Evolutionary conservation across 345 rosid species (phyloP).

Genomic region (Salix koriyanagi): DNA sequence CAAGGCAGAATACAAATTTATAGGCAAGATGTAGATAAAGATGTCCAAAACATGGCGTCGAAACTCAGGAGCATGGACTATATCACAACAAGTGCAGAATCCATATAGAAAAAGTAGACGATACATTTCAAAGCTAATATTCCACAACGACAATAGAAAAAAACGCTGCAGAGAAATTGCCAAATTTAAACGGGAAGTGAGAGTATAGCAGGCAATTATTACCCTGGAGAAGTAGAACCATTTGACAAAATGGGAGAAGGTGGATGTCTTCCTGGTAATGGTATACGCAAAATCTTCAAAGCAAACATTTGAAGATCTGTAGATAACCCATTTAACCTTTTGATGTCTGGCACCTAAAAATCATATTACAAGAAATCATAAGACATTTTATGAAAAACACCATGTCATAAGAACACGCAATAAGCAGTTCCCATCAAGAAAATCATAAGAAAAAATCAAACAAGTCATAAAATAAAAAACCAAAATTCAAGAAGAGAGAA

Average conservation of each 20-base stretch:
- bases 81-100: not conserved
- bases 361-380: not conserved
- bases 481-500: not conserved
- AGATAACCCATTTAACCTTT: slow-evolving; percentile 69
- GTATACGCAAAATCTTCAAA: slow-evolving; percentile 63
- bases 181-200: not conserved
- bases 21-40: not conserved
- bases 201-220: not conserved
- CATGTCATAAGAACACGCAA: not conserved
- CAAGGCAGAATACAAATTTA: not conserved
- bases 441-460: not conserved
- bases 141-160: not conserved
- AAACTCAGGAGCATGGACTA: not conserved
- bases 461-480: not conserved
- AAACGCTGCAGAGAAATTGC: not conserved
- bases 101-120: not conserved
- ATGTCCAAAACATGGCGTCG: not conserved
- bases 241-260: slow-evolving; percentile 59
- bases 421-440: not conserved
- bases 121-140: not conserved
- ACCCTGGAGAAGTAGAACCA: slow-evolving; percentile 43
- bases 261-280: slow-evolving; percentile 84
- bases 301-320: slow-evolving; percentile 95
- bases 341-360: slow-evolving; percentile 74
- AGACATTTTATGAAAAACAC: not conserved